Base-by-base conservation (phyloP, 306 rosid genomes). In the Mimosa pudica region DNA sequence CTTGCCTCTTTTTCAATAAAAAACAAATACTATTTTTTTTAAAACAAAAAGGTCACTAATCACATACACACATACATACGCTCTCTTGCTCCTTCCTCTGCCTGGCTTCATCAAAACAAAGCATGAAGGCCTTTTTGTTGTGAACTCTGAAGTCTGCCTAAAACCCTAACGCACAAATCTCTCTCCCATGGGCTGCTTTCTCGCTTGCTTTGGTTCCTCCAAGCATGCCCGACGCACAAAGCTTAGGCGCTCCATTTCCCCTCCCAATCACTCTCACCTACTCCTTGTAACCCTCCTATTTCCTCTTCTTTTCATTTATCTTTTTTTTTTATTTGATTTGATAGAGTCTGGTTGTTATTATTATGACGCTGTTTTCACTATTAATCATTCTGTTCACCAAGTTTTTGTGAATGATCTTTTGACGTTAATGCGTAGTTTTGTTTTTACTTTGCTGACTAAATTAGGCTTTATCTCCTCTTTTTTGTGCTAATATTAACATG, bases 151-250 rank as follows among this genome's bases (percentile, higher is more conserved):
- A 60, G 63, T n/a, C 63, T 57, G 52, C 71, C 42, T 12, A 17
- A 62, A 58, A 82, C 67, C 75, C 69, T 20, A 86, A 64, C 76
- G 57, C 41, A 71, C 0, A 24, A 24, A 24, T 24, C 30, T 24
- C 30, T 75, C 77, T 61, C 33, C 41, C 6, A 92, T 92, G 97
- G 96, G 96, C 82, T 90, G 97, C 68, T 89, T 92, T 82, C 92
- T 86, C 77, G 92, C 82, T 33, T 92, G 96, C 71, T 90, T 92
- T 81, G 91, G 96, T 85, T 83, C 89, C 60, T 83, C 90, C 75
- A 87, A 86, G 76, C 88, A 84, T 70, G 87, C 75, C 20, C 80
- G 51, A 17, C 85, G 82, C 70, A 74, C 87, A 68, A 89, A 63
- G 5, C 88, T 71, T 13, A 80, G 85, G 80, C 86, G 81, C 85